Conservation (phyloP, 2,329 filamentous ascomycete species). For the Pestalotiopsis sp. region DNA sequence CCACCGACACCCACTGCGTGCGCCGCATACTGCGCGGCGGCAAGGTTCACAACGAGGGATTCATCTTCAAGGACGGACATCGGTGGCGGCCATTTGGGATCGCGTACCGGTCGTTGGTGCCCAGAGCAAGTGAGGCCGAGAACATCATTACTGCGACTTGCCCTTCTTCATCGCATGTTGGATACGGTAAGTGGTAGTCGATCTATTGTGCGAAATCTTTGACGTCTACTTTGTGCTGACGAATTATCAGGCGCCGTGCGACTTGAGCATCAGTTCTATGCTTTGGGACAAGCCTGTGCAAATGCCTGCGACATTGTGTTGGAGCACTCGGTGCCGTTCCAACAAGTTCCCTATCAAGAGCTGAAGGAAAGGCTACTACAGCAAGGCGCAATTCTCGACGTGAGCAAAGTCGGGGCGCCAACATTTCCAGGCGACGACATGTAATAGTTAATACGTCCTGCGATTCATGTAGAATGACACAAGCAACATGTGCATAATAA, state of each 20-base stretch:
- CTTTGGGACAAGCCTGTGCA: slow-evolving; percentile 13
- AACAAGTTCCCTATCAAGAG: background rate
- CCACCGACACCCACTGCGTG: slow-evolving; percentile 25
- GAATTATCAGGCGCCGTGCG: background rate
- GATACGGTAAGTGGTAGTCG: slow-evolving; percentile 10
- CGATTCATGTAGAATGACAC: background rate
- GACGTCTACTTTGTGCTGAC: background rate
- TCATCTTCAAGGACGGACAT: slow-evolving; percentile 22
- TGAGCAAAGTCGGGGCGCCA: background rate
- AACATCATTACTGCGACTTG: slow-evolving; percentile 17
- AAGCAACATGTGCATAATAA: too few relatives aligned
- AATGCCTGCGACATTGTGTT: slow-evolving; percentile 14
- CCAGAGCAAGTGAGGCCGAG: slow-evolving; percentile 13
- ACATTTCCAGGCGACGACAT: background rate
- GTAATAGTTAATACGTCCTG: background rate
- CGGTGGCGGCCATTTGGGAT: slow-evolving; percentile 19
- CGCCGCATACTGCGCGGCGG: slow-evolving; percentile 23
- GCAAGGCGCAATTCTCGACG: background rate
- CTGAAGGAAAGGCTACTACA: background rate
- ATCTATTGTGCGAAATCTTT: background rate
- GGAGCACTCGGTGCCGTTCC: background rate
- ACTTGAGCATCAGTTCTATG: slow-evolving; percentile 13
- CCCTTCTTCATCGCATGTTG: slow-evolving; percentile 18
- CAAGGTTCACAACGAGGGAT: slow-evolving; percentile 23
- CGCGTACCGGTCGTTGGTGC: slow-evolving; percentile 17